Percentiles rank a stretch among this genome's conserved stretches.
These are phyloP conservation scores for Tetrapisispora pingtungensis DNA, from an alignment of 805 yeast species.

Conservation along the genomic window DNA sequence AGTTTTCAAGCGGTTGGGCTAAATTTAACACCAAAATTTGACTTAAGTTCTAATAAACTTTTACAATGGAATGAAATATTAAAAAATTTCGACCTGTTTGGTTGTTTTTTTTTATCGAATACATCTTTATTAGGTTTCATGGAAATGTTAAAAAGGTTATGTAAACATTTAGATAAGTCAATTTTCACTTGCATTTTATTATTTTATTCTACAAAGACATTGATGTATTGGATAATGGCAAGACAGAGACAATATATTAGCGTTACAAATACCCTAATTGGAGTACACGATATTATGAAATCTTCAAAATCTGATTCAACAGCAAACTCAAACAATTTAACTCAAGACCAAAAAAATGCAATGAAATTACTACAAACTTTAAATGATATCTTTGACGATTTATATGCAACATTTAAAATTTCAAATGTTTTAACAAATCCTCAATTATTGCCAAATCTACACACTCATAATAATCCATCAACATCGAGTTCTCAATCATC, in stretches of 20 bases:
- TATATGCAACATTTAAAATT: conserved; percentile 19
- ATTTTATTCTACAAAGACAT: conserved; percentile 36
- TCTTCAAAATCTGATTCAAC: not conserved
- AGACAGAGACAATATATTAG: conserved; percentile 38
- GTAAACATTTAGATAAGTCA: conserved; percentile 32
- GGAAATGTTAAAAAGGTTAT: conserved; percentile 31
- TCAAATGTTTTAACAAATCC: conserved; percentile 10
- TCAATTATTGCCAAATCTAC: not conserved
- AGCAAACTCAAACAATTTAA: not conserved
- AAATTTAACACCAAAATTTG: not conserved
- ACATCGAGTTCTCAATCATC: not conserved
- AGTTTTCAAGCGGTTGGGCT: not conserved
- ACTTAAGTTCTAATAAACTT: not conserved
- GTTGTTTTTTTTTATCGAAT: conserved; percentile 34
- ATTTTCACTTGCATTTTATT: conserved; percentile 38
- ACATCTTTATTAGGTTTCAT: conserved; percentile 31
- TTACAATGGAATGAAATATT: conserved; percentile 6
- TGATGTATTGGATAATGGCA: conserved; percentile 41
- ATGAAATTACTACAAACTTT: not conserved
- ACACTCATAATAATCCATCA: not conserved
- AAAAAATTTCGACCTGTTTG: conserved; percentile 36
- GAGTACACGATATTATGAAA: not conserved
- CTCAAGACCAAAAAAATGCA: not conserved
- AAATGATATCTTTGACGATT: conserved; percentile 17
- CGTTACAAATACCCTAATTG: conserved; percentile 6